Evolutionary conservation across 2,329 filamentous ascomycete species (phyloP), one percentile per base, ranked within the genome.

Genomic region (Pestalotiopsis sp.): DNA sequence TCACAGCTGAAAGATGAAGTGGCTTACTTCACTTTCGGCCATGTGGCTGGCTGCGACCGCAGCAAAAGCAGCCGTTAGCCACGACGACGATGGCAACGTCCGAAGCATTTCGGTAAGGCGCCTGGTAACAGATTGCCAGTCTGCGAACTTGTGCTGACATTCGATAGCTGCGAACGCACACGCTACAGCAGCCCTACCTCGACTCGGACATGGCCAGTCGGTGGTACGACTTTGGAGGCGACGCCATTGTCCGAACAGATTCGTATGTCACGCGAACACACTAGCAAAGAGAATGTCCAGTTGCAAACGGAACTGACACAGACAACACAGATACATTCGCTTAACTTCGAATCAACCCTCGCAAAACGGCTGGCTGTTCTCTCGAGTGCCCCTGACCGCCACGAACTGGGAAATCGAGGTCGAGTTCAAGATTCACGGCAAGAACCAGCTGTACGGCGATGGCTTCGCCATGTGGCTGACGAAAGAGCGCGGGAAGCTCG

Each of bases 401-500:
- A 99, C 95, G 57, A 99, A 99, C 84, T 99, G 96, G 96, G 94
- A 98, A 88, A 92, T 99, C 73, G 93, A 97, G 81, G 88, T 98
- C 72, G 96, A 98, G 79, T 98, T 98, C 85, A 94, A 93, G 83
- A 93, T 99, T 78, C 91, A 93, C 72, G 96, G 96, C 75, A 89
- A 92, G 75, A 93, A 95, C 76, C 93, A 93, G 80, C 89, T 99
- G 52, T 97, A 97, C 78, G 96, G 96, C 75, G 96, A 99, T 81
- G 96, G 96, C 72, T 94, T 99, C 82, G 96, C 96, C 72, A 92
- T 99, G 89, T 99, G 96, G 96, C 88, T 99, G 77, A 98, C 95
- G 74, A 97, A 97, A 83, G 91, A 97, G 82, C 93, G 96, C 72
- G 95, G 89, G 40, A 88, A 91, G 75, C 83, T 86, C 69, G 96